A percentile compares a stretch with the other conserved stretches of the same genome.
These are phyloP conservation scores for Elsinoe batatas DNA, from an alignment of 2,329 filamentous ascomycete species.

Conservation along the genomic window DNA sequence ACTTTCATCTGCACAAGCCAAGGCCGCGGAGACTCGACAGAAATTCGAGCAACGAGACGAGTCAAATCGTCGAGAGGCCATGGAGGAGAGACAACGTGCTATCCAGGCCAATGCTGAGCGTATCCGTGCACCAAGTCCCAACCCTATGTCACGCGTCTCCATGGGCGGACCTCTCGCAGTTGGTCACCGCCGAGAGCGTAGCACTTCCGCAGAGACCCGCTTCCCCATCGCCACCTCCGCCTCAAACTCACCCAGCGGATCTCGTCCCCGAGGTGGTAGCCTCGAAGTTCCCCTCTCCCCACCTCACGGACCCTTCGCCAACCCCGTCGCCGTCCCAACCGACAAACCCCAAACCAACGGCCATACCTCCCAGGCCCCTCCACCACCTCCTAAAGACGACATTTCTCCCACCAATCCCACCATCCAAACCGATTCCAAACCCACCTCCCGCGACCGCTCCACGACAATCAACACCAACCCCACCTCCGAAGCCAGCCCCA, in stretches of 20 bases:
- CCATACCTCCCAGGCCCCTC: conserved; percentile 6
- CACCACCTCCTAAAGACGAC: conserved; percentile 21
- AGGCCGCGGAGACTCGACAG: conserved; percentile 45
- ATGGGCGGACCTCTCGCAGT: conserved; percentile 6
- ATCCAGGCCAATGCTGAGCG: conserved; percentile 46
- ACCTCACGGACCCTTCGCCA: conserved; percentile 14
- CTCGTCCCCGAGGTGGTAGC: conserved; percentile 48
- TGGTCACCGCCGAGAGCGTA: conserved; percentile 71
- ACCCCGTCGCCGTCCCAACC: conserved; percentile 7
- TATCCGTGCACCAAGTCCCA: conserved; percentile 36
- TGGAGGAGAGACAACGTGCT: conserved; percentile 85
- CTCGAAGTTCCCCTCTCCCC: conserved; percentile 65
- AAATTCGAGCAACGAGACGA: conserved; percentile 91
- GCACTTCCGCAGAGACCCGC: conserved; percentile 55
- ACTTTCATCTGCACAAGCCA: conserved; percentile 55
- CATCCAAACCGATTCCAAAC: conserved; percentile 17
- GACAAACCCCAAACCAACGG: conserved; percentile 11
- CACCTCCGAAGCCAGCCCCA: conserved; percentile 4
- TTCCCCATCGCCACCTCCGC: conserved; percentile 62
- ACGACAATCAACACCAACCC: conserved; percentile 13
- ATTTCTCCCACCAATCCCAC: conserved; percentile 20
- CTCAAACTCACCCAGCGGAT: conserved; percentile 26
- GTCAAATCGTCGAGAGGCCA: conserved; percentile 83
- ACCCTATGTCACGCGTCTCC: conserved; percentile 13
- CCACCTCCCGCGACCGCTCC: conserved; percentile 12